Base-by-base conservation (phyloP, 306 rosid species). In the Urtica urens region DNA sequence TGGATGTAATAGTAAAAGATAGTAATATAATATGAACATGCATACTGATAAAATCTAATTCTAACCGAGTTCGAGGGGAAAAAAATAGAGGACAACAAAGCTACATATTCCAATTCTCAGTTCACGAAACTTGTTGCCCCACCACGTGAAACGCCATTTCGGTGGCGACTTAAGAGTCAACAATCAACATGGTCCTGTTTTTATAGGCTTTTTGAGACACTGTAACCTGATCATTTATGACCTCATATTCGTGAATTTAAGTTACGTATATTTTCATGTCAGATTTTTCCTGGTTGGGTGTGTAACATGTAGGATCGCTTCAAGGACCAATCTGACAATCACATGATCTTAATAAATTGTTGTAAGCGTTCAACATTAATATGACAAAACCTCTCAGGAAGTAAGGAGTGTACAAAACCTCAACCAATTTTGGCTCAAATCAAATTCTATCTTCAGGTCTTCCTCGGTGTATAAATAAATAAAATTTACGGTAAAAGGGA, bases 131-230 rank as follows among this genome's bases (percentile, higher is more conserved):
- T 29, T 27, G 27, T 31, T 21, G 46, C 48, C 55, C 47, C 45
- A 37, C 58, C 70, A 64, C 45, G 69, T 64, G 53, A n/a, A n/a
- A n/a, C n/a, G n/a, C n/a, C 44, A 38, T 34, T 39, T 51, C 17
- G 38, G 34, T n/a, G 30, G 34, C 24, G 19, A 15, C 23, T n/a
- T 14, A 16, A 27, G 23, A 28, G 21, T 14, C 33, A 22, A 46
- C 21, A 24, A 46, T 30, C 44, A 60, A 31, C 27, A 39, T 12
- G 51, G 28, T 51, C 51, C 28, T 60, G 26, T 5, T 13, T n/a
- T 13, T 2, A n/a, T n/a, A 17, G 26, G 15, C 33, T 24, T 23
- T n/a, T 14, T 44, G 22, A 34, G 4, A 5, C 15, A 18, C 9
- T 18, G 5, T 5, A 6, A 16, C 18, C 44, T 15, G 3, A 1